phyloP scores from a whole-genome alignment of 2,329 filamentous ascomycete genomes.

The Colletotrichum cereale region DNA sequence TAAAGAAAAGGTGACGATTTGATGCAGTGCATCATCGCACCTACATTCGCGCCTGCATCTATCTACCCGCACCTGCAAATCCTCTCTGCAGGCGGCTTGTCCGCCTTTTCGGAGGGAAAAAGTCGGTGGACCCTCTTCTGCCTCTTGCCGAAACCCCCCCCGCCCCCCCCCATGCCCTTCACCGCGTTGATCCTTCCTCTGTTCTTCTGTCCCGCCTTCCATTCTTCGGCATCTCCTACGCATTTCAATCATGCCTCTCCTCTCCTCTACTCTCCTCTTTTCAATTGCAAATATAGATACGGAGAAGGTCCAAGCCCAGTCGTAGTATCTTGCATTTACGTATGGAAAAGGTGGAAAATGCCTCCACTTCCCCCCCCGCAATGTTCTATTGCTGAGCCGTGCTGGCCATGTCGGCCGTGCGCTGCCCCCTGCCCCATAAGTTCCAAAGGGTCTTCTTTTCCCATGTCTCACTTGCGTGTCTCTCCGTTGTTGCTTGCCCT shows the following conservation, averaged over 20 bases:
- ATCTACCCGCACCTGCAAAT: background rate
- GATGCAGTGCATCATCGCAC: constrained; percentile 1
- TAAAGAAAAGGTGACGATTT: background rate
- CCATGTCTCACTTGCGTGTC: constrained; percentile 5
- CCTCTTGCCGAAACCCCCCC: background rate
- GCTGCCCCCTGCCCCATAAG: background rate
- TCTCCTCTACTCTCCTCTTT: background rate
- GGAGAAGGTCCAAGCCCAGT: constrained; percentile 6
- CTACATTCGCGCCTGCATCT: background rate
- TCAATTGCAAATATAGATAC: background rate
- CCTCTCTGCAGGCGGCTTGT: background rate
- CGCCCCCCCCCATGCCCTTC: background rate
- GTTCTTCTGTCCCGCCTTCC: background rate
- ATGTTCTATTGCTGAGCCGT: constrained; percentile 28
- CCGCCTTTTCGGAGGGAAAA: background rate
- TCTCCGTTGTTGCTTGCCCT: background rate
- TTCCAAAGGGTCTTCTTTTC: constrained; percentile 7
- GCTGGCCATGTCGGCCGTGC: background rate
- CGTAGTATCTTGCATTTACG: background rate
- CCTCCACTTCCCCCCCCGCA: constrained; percentile 22
- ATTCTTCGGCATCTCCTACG: background rate
- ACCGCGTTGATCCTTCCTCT: background rate
- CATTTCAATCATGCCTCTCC: background rate
- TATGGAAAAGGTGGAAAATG: background rate
- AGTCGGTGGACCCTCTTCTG: background rate